These are phyloP conservation scores for Astrothelium macrocarpum DNA, from an alignment of 495 filamentous ascomycete genomes.

Conservation along the genomic window DNA sequence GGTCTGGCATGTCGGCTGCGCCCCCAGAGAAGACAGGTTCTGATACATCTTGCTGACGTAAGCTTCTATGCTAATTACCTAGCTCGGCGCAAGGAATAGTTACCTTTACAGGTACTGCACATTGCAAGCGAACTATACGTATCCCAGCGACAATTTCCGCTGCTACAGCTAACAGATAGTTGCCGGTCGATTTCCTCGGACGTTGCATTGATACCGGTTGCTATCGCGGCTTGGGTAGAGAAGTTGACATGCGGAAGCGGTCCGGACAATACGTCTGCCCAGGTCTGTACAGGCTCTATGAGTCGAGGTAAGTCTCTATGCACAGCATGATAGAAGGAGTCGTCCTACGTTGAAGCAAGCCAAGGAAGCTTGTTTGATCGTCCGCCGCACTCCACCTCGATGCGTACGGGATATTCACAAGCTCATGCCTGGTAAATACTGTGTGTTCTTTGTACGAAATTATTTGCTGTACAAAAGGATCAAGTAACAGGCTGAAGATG, in stretches of 20 bases:
- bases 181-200: background rate
- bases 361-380: background rate
- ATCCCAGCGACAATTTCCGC: background rate
- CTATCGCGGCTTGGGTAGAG: background rate
- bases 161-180: background rate
- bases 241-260: background rate
- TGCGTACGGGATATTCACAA: background rate
- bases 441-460: background rate
- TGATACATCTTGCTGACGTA: background rate
- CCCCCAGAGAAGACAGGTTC: background rate
- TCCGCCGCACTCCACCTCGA: background rate
- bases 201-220: background rate
- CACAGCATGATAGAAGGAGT: too few relatives aligned
- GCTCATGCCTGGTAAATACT: background rate
- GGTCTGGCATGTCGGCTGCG: background rate
- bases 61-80: background rate
- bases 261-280: background rate
- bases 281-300: background rate
- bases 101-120: background rate
- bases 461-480: background rate
- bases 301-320: too few relatives aligned
- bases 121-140: background rate
- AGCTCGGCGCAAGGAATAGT: background rate
- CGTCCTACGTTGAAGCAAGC: background rate
- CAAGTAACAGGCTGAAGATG: background rate